Evolutionary conservation across 2,329 filamentous ascomycete genomes (phyloP), one percentile per base, ranked within the genome.

Genomic region (Blastomyces gilchristii): DNA sequence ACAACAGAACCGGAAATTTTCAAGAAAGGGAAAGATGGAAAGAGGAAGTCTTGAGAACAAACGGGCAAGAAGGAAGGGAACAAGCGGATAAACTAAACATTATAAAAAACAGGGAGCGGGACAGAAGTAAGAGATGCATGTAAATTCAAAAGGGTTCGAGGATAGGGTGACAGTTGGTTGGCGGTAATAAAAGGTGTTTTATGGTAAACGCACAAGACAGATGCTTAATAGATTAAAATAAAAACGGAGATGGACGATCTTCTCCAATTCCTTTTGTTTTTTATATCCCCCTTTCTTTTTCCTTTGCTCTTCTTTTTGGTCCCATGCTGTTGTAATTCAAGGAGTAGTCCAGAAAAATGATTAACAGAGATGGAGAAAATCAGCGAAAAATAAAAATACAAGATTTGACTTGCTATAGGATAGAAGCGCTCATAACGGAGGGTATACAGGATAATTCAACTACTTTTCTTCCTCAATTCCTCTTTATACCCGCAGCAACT

Each of bases 401-500:
- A 25, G n/a, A 25, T 22, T n/a, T 22, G 31, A 41, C 53, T 57
- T 57, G 53, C 31, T 57, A 22, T 22, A 22, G n/a, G n/a, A 11
- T 39, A 57, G 34, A 43, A 43, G 53, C 34, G 31, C 53, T 57
- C 53, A 57, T 57, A 39, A n/a, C 22, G 22, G 34, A 34, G 34
- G 39, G 39, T 58, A n/a, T 58, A 45, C 57, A 22, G 22, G 11
- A 43, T 47, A 12, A 12, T 58, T 43, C 14, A 56, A 56, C 4
- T n/a, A 7, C 16, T 22, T 57, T 31, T 57, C 9, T 37, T 39
- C 22, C 34, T 22, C 28, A 6, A 34, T 37, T 34, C 31, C 59
- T 65, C 63, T 71, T 80, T 86, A 94, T 74, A 95, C 81, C 69
- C 86, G 85, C 74, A 99, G 82, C 71, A 97, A 82, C 86, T 97